Conservation (phyloP, 805 yeast genomes). For the Candida coleopterorum region DNA sequence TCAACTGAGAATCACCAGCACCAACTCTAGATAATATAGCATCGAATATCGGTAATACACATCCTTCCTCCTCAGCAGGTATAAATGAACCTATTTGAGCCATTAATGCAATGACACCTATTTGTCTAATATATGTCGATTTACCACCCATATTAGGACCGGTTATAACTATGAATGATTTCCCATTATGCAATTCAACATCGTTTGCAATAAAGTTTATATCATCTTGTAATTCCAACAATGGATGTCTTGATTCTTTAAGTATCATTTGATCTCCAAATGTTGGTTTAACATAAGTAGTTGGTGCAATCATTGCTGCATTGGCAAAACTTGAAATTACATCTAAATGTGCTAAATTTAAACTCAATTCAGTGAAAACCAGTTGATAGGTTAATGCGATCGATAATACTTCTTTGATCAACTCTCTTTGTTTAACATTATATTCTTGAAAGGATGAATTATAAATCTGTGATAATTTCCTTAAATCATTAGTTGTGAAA, state of each 20-base stretch:
- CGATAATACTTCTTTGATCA: conserved; percentile 77
- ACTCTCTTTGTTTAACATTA: conserved; percentile 65
- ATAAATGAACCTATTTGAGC: conserved; percentile 88
- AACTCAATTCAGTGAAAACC: conserved; percentile 64
- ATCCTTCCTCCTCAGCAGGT: conserved; percentile 55
- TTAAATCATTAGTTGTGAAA: conserved; percentile 71
- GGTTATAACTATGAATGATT: conserved; percentile 71
- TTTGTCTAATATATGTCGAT: conserved; percentile 85
- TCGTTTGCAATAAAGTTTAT: conserved; percentile 89
- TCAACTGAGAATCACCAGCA: conserved; percentile 95
- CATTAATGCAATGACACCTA: conserved; percentile 82
- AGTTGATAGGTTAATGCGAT: conserved; percentile 80
- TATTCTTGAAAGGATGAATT: conserved; percentile 60
- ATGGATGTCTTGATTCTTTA: conserved; percentile 87
- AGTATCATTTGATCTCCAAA: conserved; percentile 39
- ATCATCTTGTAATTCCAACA: conserved; percentile 89
- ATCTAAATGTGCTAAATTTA: conserved; percentile 69
- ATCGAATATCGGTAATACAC: conserved; percentile 82
- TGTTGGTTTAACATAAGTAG: conserved; percentile 71
- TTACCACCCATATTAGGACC: conserved; percentile 99
- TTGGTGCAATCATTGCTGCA: conserved; percentile 71
- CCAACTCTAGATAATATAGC: conserved; percentile 96
- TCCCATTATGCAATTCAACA: conserved; percentile 44
- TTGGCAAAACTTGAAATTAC: conserved; percentile 84
- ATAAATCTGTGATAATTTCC: conserved; percentile 55